phyloP scores from a whole-genome alignment of 2,329 filamentous ascomycete genomes.

The Colletotrichum sp. region DNA sequence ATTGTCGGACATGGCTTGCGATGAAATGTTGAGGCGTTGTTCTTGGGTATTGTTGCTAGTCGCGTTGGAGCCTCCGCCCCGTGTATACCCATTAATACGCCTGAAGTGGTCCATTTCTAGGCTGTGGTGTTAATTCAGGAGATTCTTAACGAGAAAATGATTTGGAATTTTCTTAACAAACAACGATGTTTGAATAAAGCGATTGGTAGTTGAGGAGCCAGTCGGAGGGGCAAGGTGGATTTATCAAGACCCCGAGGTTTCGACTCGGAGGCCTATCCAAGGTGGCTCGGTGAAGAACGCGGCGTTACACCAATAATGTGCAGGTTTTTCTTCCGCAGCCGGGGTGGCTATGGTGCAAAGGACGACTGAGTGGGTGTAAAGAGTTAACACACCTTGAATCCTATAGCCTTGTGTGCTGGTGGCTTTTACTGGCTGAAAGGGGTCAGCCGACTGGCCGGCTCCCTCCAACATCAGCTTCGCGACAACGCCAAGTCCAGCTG shows the following conservation, averaged over 20 bases:
- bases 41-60: too few relatives aligned
- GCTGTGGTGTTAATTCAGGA: not conserved
- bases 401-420: not conserved
- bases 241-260: not conserved
- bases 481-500: not conserved
- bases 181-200: not conserved
- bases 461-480: not conserved
- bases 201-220: not conserved
- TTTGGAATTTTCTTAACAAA: accelerated
- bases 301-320: not conserved
- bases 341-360: not conserved
- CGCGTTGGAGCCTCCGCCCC: not conserved
- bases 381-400: not conserved
- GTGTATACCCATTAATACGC: not conserved
- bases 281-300: not conserved
- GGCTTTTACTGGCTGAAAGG: not conserved
- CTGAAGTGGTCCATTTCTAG: not conserved
- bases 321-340: not conserved
- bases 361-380: not conserved
- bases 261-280: not conserved
- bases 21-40: not conserved
- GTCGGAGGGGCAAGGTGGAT: not conserved
- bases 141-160: accelerated
- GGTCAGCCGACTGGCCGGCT: not conserved
- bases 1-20: not conserved